phyloP scores from a whole-genome alignment of 495 filamentous ascomycete species.

The Neohortaea acidophila region DNA sequence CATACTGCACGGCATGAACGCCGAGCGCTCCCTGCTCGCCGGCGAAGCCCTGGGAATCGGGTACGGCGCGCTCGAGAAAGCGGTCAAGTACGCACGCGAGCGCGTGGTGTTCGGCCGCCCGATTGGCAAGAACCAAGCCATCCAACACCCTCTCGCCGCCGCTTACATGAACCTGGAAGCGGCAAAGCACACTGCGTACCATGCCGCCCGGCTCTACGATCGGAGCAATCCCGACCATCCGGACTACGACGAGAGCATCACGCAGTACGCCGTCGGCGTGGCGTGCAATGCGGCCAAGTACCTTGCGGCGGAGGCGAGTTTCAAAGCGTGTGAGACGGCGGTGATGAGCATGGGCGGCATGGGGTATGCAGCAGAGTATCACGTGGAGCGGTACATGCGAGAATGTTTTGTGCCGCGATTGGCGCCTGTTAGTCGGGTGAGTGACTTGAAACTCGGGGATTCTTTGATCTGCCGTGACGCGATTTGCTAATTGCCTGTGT shows the following conservation, averaged over 20 bases:
- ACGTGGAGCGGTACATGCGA: constrained; percentile 61
- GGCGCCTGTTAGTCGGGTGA: constrained; percentile 50
- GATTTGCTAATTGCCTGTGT: constrained; percentile 5
- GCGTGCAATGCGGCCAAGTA: constrained; percentile 67
- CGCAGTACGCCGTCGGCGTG: constrained; percentile 49
- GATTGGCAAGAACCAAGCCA: constrained; percentile 61
- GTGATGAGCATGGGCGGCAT: constrained; percentile 54
- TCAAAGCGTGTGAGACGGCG: constrained; percentile 48
- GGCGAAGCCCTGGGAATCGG: constrained; percentile 66
- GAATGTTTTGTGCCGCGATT: constrained; percentile 64
- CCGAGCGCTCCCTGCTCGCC: constrained; percentile 60
- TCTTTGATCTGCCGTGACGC: too few relatives aligned
- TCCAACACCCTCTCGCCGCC: constrained; percentile 58
- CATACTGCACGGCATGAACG: constrained; percentile 72
- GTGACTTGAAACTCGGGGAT: constrained; percentile 1
- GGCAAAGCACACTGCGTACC: constrained; percentile 63
- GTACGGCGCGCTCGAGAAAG: constrained; percentile 50
- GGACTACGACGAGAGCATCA: constrained; percentile 35
- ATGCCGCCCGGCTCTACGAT: constrained; percentile 61
- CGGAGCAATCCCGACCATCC: constrained; percentile 25
- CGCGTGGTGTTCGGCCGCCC: constrained; percentile 53
- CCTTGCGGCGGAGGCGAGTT: constrained; percentile 63
- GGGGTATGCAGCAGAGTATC: constrained; percentile 65
- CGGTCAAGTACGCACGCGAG: constrained; percentile 51
- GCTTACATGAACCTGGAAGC: constrained; percentile 69